phyloP scores from a whole-genome alignment of 257 asterid species.

The Ilex asprella region DNA sequence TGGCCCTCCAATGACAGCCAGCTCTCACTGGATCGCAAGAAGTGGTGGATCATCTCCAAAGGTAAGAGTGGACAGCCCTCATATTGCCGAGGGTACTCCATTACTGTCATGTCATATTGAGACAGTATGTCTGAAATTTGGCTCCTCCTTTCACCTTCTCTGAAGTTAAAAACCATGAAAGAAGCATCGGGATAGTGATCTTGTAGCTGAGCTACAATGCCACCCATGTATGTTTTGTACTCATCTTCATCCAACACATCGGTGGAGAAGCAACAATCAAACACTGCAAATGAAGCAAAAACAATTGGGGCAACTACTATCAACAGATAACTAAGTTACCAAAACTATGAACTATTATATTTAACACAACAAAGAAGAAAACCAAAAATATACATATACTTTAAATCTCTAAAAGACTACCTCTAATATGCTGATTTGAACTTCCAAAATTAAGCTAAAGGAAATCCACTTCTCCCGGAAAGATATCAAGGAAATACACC shows the following conservation, averaged over 20 bases:
- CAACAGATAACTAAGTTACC: not conserved
- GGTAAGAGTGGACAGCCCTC: conserved; percentile 92
- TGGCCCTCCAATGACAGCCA: conserved; percentile 99
- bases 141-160: conserved; percentile 85
- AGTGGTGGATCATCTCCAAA: conserved; percentile 95
- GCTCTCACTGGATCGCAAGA: conserved; percentile 94
- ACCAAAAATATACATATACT: not conserved
- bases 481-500: too few species aligned
- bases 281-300: conserved; percentile 53
- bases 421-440: not conserved
- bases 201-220: conserved; percentile 94
- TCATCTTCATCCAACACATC: conserved; percentile 89
- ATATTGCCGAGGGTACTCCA: conserved; percentile 95
- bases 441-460: not conserved
- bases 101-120: conserved; percentile 95
- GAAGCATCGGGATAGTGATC: conserved; percentile 97
- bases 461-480: too few species aligned
- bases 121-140: conserved; percentile 80
- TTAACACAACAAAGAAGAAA: not conserved
- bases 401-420: not conserved
- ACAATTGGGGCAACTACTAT: conserved; percentile 6
- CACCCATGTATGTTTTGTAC: conserved; percentile 80
- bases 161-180: conserved; percentile 96
- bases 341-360: not conserved
- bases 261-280: conserved; percentile 98